A percentile compares a stretch with the other conserved stretches of the same genome.
Conservation (phyloP, 2,329 filamentous ascomycete genomes). For the Pseudocercospora macadamiae region DNA sequence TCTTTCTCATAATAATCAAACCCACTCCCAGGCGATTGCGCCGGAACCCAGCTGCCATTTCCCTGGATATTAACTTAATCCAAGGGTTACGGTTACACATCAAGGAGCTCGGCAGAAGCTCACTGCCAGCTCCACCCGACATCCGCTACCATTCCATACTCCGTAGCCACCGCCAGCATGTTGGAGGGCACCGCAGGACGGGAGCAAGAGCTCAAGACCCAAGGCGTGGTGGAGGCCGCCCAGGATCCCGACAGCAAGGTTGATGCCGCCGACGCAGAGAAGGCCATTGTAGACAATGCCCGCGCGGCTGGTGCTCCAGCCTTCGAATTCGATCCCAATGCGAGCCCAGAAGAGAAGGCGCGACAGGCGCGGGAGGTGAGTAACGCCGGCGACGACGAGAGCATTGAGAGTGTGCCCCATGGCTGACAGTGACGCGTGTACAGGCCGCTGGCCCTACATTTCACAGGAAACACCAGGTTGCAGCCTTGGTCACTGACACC, state of each 20-base stretch:
- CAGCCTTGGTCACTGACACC: constrained; percentile 77
- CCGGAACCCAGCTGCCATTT: not conserved
- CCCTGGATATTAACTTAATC: not conserved
- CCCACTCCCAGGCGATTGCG: not conserved
- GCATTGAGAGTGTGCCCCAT: not conserved
- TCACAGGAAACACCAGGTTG: constrained; percentile 61
- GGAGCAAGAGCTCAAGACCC: constrained; percentile 71
- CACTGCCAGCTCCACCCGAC: constrained; percentile 2
- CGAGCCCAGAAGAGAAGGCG: constrained; percentile 79
- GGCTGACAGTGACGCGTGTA: constrained; percentile 22
- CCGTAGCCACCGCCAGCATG: constrained; percentile 31
- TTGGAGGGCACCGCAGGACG: constrained; percentile 36
- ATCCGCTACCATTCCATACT: constrained; percentile 20
- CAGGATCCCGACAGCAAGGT: constrained; percentile 69
- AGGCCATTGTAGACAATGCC: constrained; percentile 74
- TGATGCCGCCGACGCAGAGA: constrained; percentile 71
- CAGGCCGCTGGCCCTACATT: constrained; percentile 30
- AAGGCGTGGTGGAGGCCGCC: constrained; percentile 78
- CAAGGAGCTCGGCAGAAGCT: constrained; percentile 8
- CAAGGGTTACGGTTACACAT: not conserved
- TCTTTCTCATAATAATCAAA: too few species aligned
- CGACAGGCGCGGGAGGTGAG: constrained; percentile 73
- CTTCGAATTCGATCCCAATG: constrained; percentile 85
- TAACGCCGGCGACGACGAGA: not conserved
- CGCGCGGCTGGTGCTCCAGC: constrained; percentile 77